Percentiles rank a stretch among this genome's conserved stretches.
These are phyloP conservation scores for Peziza echinospora DNA, from an alignment of 495 filamentous ascomycete species.

Conservation along the genomic window DNA sequence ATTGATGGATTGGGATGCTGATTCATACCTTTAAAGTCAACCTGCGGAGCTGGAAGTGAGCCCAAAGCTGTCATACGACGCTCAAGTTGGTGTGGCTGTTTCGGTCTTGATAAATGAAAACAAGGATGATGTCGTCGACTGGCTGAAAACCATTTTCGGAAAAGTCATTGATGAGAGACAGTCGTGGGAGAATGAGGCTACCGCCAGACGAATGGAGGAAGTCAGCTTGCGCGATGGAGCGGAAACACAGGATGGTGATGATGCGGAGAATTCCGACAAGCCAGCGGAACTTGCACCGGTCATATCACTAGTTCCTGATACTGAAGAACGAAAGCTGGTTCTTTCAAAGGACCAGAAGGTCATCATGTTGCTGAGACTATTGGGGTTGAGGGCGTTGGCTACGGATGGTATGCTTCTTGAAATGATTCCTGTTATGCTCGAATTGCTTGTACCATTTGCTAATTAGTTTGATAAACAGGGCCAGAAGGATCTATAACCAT, in stretches of 20 bases:
- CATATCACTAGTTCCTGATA: conserved; percentile 43
- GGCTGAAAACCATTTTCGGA: conserved; percentile 51
- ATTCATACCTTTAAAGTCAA: conserved; percentile 1
- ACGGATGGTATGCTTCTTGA: neutral
- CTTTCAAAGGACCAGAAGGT: conserved; percentile 83
- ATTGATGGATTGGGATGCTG: conserved; percentile 3
- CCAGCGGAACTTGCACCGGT: conserved; percentile 28
- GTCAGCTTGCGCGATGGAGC: conserved; percentile 9
- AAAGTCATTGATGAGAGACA: conserved; percentile 51
- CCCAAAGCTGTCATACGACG: conserved; percentile 37
- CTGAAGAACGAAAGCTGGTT: conserved; percentile 43
- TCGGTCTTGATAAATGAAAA: conserved; percentile 55
- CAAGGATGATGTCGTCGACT: conserved; percentile 49
- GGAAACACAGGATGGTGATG: conserved; percentile 23
- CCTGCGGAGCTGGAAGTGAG: conserved; percentile 65
- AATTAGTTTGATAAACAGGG: neutral
- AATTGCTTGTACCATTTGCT: neutral
- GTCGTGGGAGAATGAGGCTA: conserved; percentile 53
- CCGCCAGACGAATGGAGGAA: conserved; percentile 28
- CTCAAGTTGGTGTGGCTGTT: conserved; percentile 59
- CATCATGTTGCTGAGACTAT: conserved; percentile 59
- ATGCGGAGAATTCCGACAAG: conserved; percentile 16
- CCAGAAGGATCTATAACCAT: neutral
- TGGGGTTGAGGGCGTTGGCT: conserved; percentile 35
- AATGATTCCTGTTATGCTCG: neutral